phyloP scores from a whole-genome alignment of 2,329 filamentous ascomycete species.

The Helicocarpus griseus region DNA sequence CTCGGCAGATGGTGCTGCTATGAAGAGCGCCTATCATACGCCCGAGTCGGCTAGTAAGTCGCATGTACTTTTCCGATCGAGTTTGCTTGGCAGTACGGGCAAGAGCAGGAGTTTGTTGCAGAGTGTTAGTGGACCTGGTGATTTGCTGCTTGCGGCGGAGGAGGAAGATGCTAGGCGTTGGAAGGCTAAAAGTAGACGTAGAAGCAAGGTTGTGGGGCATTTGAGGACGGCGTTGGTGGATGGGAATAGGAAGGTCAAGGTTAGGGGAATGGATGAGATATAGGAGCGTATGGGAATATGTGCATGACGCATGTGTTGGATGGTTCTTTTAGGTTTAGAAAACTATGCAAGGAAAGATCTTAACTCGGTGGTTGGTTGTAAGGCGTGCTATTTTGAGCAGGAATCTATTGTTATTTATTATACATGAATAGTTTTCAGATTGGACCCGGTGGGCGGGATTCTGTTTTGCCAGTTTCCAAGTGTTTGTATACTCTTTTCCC shows the following conservation, averaged over 20 bases:
- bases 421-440: too few species aligned
- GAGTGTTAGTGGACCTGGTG: slow-evolving; percentile 19
- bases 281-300: too few species aligned
- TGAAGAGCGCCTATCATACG: slow-evolving; percentile 29
- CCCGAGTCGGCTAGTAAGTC: slow-evolving; percentile 25
- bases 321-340: too few species aligned
- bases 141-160: slow-evolving; percentile 14
- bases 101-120: slow-evolving; percentile 25
- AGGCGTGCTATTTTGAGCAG: too few species aligned
- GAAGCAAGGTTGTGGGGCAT: slow-evolving; percentile 25
- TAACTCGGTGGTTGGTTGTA: too few species aligned
- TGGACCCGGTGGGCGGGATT: too few species aligned
- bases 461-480: too few species aligned
- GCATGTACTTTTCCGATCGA: slow-evolving; percentile 15
- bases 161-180: slow-evolving; percentile 25
- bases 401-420: too few species aligned
- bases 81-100: slow-evolving; percentile 27
- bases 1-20: slow-evolving; percentile 21
- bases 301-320: too few species aligned
- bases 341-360: too few species aligned
- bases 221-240: slow-evolving; percentile 26
- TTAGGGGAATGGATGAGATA: slow-evolving; percentile 24
- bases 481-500: too few species aligned
- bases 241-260: slow-evolving; percentile 22
- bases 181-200: slow-evolving; percentile 27